phyloP scores from a whole-genome alignment of 2,329 filamentous ascomycete genomes.

The Elsinoe necatrix region DNA sequence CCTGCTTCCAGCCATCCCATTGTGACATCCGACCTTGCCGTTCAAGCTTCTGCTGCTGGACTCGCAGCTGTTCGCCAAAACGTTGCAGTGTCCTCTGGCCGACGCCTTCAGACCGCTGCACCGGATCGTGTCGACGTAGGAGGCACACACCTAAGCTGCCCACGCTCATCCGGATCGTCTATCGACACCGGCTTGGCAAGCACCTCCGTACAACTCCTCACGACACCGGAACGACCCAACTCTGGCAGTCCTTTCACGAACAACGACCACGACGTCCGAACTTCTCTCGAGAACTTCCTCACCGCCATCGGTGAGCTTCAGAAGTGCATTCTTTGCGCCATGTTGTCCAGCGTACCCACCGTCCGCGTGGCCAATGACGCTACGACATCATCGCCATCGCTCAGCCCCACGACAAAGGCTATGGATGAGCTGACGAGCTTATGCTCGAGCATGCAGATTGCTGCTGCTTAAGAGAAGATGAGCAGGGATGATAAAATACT shows the following conservation, averaged over 20 bases:
- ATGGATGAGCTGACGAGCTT: constrained; percentile 8
- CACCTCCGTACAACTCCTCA: background rate
- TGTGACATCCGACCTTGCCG: too few species aligned
- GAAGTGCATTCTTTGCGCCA: background rate
- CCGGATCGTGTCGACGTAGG: background rate
- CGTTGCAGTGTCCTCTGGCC: too few species aligned
- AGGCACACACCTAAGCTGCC: background rate
- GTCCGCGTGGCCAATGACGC: background rate
- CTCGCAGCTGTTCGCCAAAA: too few species aligned
- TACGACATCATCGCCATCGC: background rate
- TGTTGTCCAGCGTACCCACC: background rate
- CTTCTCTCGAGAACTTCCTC: constrained; percentile 9
- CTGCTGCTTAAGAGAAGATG: constrained; percentile 1
- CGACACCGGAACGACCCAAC: background rate
- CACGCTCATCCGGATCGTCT: background rate
- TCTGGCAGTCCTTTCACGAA: background rate
- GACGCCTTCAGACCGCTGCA: background rate
- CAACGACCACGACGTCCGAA: background rate
- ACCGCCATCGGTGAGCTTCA: background rate
- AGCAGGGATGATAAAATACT: background rate
- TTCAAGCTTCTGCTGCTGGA: too few species aligned
- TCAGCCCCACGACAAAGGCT: background rate
- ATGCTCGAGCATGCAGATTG: constrained; percentile 3
- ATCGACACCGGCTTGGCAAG: background rate
- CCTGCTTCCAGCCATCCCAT: too few species aligned